Conservation (phyloP, 768 basidiomycete genomes). For the Lentinula raphanica region DNA sequence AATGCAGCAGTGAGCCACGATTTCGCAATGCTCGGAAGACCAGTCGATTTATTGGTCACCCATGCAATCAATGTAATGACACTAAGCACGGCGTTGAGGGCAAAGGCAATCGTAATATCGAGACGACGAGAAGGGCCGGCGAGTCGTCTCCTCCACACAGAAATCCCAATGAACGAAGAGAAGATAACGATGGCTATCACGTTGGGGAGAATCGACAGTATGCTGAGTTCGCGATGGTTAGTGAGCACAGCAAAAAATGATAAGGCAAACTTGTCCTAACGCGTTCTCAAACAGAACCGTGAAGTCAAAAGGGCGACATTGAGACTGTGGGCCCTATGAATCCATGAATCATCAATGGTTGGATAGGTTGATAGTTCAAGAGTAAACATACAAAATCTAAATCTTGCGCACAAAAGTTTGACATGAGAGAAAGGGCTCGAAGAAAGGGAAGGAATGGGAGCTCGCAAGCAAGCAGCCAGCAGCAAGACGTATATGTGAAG, state of each 20-base stretch:
- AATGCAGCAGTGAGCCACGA: slow-evolving; percentile 8
- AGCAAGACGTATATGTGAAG: too few species aligned
- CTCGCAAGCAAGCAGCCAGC: too few species aligned
- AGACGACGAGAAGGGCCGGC: background rate
- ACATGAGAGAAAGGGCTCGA: background rate
- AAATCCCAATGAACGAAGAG: background rate
- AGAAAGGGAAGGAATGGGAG: background rate
- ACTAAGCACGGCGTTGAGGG: background rate
- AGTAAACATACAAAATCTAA: background rate
- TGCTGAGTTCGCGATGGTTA: background rate
- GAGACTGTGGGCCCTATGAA: background rate
- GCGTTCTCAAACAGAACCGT: background rate
- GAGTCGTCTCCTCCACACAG: too few species aligned
- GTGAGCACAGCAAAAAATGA: background rate
- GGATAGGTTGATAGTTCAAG: background rate
- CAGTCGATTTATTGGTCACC: slow-evolving; percentile 1
- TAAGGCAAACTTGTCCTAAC: background rate
- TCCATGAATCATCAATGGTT: background rate
- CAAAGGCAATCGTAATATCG: background rate
- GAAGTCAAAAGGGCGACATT: background rate
- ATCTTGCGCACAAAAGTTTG: background rate
- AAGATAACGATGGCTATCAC: background rate
- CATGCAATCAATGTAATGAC: slow-evolving; percentile 8
- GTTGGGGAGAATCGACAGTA: background rate
- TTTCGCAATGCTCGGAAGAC: slow-evolving; percentile 3